Conservation (phyloP, 129 eudicot species). For the Oenanthe sinensis region DNA sequence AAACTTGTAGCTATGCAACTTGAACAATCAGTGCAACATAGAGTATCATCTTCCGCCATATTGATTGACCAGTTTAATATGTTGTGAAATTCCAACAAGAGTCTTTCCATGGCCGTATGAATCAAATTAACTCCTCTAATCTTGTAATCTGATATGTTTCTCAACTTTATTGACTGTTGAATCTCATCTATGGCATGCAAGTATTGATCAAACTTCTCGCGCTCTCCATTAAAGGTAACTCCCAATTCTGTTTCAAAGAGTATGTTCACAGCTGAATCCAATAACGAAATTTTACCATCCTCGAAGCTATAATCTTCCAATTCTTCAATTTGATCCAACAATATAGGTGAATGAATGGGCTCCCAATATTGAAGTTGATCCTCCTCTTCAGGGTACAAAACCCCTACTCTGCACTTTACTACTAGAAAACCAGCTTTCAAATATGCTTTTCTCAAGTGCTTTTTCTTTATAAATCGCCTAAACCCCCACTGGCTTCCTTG, state of each 20-base stretch:
- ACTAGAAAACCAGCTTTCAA: neutral
- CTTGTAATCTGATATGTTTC: neutral
- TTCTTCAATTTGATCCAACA: neutral
- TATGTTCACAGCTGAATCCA: neutral
- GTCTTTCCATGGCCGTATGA: neutral
- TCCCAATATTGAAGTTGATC: neutral
- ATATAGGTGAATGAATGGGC: neutral
- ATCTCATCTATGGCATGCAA: slow-evolving; percentile 9
- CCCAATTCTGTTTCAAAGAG: neutral
- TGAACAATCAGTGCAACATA: slow-evolving; percentile 2
- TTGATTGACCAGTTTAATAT: neutral
- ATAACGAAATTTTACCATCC: neutral
- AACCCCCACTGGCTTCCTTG: slow-evolving; percentile 11
- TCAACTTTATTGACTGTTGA: neutral
- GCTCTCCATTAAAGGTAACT: neutral
- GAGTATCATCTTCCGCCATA: neutral
- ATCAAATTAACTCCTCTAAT: neutral
- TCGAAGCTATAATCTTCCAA: neutral
- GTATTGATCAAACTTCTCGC: slow-evolving; percentile 2
- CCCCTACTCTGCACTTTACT: slow-evolving; percentile 6
- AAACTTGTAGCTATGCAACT: slow-evolving; percentile 3
- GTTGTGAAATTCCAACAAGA: neutral
- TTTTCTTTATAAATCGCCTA: neutral
- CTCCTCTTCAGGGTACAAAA: neutral
- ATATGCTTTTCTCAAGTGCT: neutral